These are phyloP conservation scores for Achlya hypogyna DNA, from an alignment of 352 stramenopile genomes.

Conservation along the genomic window DNA sequence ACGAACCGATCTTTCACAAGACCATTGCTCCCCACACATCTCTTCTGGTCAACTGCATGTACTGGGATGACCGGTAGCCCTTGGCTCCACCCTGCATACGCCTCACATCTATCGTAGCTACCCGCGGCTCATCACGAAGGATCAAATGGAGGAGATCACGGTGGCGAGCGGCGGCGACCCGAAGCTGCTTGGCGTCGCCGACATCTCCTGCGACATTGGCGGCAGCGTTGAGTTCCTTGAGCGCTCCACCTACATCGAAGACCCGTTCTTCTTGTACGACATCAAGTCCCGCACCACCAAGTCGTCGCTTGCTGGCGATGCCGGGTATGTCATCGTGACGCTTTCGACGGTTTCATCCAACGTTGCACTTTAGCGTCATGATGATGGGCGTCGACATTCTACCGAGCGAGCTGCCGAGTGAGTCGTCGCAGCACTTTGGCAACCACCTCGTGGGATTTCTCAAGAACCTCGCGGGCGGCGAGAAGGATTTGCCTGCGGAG, in stretches of 20 bases:
- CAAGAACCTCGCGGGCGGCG: constrained; percentile 37
- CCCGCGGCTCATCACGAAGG: constrained; percentile 86
- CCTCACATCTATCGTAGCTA: constrained; percentile 30
- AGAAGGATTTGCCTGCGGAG: constrained; percentile 60
- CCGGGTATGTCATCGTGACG: constrained; percentile 14
- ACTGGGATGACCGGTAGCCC: constrained; percentile 88
- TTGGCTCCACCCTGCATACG: too few relatives aligned
- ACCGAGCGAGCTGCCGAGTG: constrained; percentile 88
- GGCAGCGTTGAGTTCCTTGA: constrained; percentile 93
- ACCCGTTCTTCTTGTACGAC: constrained; percentile 90
- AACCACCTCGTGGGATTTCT: constrained; percentile 87
- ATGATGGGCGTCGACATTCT: constrained; percentile 95
- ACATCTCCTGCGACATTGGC: constrained; percentile 94
- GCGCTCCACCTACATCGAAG: constrained; percentile 88
- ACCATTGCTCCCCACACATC: constrained; percentile 84
- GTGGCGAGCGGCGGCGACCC: constrained; percentile 42
- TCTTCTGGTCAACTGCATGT: constrained; percentile 94
- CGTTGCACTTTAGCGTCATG: constrained; percentile 58
- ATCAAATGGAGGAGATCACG: constrained; percentile 75
- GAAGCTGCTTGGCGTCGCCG: constrained; percentile 86
- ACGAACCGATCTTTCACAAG: constrained; percentile 87
- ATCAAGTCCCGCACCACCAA: constrained; percentile 56
- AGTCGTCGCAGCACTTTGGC: constrained; percentile 93
- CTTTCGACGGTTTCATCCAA: too few relatives aligned
- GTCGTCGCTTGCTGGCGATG: constrained; percentile 47